Conservation (phyloP, 2,329 filamentous ascomycete species). For the Epichloe typhina region DNA sequence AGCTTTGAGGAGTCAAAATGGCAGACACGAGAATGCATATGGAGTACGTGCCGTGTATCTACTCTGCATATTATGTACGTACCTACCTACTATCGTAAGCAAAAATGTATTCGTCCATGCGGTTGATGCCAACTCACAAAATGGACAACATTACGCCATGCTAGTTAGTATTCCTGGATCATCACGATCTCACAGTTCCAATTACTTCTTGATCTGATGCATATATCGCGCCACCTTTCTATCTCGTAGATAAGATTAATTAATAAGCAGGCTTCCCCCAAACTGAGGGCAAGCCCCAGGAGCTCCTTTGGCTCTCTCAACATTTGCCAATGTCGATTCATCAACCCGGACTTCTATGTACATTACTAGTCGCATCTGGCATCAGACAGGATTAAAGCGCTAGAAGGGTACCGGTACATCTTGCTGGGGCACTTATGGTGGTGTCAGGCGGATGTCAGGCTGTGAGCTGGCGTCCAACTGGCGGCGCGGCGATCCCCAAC, state of each 20-base stretch:
- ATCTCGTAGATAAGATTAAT: neutral
- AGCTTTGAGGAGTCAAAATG: no score
- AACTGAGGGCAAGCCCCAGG: neutral
- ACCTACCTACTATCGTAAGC: no score
- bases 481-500: constrained; percentile 24
- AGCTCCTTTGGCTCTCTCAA: neutral
- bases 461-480: constrained; percentile 4
- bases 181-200: neutral
- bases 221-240: neutral
- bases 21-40: no score
- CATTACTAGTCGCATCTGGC: neutral
- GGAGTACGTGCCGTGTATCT: no score
- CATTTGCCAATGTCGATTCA: neutral
- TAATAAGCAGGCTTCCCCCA: neutral
- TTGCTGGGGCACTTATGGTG: no score
- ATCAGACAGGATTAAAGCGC: neutral
- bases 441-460: no score
- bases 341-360: no score
- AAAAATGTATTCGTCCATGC: no score
- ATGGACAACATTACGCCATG: neutral
- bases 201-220: neutral
- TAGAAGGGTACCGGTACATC: neutral
- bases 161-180: neutral
- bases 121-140: no score
- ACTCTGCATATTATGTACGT: no score